Evolutionary conservation across 2,329 filamentous ascomycete species (phyloP), one percentile per base, ranked within the genome.

Genomic region (Clarireedia homoeocarpa): DNA sequence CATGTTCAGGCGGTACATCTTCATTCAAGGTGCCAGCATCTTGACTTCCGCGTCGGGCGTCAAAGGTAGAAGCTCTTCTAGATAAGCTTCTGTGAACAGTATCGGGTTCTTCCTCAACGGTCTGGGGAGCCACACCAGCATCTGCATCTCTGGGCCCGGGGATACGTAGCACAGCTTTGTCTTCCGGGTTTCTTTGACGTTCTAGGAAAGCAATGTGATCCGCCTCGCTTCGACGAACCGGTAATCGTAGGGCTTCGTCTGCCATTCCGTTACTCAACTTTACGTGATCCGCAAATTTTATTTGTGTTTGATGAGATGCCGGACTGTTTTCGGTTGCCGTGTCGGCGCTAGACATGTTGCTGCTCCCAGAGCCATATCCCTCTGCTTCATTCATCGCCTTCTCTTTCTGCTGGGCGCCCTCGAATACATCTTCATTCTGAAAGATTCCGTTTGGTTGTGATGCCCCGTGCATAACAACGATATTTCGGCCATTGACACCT

Each of bases 91-190:
- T 58, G 6, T 47, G 42, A 5, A 65, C 42, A 1, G 55, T 51
- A 50, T 69, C 66, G 3, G 51, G 17, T 14, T 66, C 63, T 20
- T 55, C 53, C 15, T 77, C 75, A 14, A 88, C 68, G 20, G 77
- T 73, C 62, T 84, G 73, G 3, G 91, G 91, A 9, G 84, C 76
- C 59, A 89, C 79, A 26, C 92, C 94, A 51, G 83, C 82, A 65
- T 99, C 94, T 49, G 87, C 91, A 67, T 97, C 94, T 64, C 91
- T 79, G 1, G 94, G 94, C 20, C 91, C 91, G 0, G 94, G 94
- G 64, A 99, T 97, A 42, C 90, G 86, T 45, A 97, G 74, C 0
- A 91, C 83, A 36, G 85, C 84, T 53, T 83, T 85, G 55, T 88
- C 85, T 59, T 84, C 83, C 1, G 77, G 77, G 55, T 89, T 86